A percentile compares a stretch with the other conserved stretches of the same genome.
phyloP scores from a whole-genome alignment of 2,329 filamentous ascomycete species.

The Fusarium veterinarium region DNA sequence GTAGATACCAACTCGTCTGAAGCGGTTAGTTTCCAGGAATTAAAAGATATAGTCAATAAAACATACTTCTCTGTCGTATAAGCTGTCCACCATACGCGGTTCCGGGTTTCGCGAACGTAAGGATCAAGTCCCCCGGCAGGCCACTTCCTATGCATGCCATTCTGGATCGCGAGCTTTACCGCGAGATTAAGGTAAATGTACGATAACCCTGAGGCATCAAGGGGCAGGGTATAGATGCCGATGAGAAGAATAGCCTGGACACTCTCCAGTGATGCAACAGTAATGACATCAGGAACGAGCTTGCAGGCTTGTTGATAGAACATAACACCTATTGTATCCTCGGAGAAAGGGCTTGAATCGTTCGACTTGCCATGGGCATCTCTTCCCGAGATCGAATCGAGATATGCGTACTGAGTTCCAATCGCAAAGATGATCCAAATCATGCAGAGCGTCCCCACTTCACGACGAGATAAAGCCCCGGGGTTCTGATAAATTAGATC shows the following conservation, averaged over 20 bases:
- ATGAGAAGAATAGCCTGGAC: conserved; percentile 68
- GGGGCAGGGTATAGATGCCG: conserved; percentile 65
- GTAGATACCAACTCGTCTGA: conserved; percentile 65
- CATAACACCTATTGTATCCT: conserved; percentile 65
- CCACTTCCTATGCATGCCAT: conserved; percentile 68
- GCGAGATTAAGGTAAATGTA: conserved; percentile 68
- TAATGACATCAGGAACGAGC: conserved; percentile 67
- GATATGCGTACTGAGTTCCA: conserved; percentile 63
- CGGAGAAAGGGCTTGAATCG: conserved; percentile 51
- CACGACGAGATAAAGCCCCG: conserved; percentile 51
- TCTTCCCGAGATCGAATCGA: conserved; percentile 50
- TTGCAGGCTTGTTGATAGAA: conserved; percentile 68
- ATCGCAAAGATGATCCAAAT: conserved; percentile 61
- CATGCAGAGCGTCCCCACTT: conserved; percentile 57
- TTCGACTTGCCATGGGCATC: conserved; percentile 34
- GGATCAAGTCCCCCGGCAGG: conserved; percentile 59
- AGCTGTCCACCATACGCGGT: conserved; percentile 67
- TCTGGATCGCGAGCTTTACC: conserved; percentile 68
- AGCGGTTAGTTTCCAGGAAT: conserved; percentile 23
- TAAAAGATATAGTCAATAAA: not conserved
- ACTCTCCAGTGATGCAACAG: conserved; percentile 65
- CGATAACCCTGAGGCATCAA: conserved; percentile 66
- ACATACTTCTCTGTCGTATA: conserved; percentile 66
- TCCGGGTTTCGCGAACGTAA: conserved; percentile 62
- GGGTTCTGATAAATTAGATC: conserved; percentile 56